Evolutionary conservation across 768 basidiomycete species (phyloP).

Genomic region (Mycena vulgaris): DNA sequence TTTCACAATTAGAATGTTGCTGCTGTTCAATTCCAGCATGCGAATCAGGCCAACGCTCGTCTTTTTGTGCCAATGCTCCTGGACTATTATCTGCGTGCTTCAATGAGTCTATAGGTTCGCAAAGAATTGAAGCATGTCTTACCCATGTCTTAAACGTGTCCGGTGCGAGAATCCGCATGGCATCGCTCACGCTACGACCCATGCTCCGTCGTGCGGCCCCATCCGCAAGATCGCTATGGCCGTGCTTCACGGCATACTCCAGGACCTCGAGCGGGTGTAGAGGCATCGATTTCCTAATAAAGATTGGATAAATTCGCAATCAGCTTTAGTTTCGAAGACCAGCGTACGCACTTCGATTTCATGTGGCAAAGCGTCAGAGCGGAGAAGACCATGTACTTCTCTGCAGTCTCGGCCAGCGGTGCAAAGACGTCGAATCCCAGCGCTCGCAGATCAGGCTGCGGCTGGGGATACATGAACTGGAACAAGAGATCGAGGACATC

Average conservation of each 20-base stretch:
- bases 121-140: no score
- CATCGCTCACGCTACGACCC: background rate
- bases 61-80: no score
- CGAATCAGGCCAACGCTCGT: no score
- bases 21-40: no score
- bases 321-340: no score
- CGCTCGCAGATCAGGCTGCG: constrained; percentile 38
- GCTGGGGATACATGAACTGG: constrained; percentile 43
- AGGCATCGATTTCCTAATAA: constrained; percentile 3
- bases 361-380: constrained; percentile 38
- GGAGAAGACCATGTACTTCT: constrained; percentile 43
- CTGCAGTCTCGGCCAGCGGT: constrained; percentile 41
- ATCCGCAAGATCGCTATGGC: constrained; percentile 19
- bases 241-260: constrained; percentile 31
- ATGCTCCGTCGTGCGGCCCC: constrained; percentile 17
- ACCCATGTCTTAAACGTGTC: constrained; percentile 8
- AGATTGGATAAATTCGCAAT: no score
- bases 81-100: no score
- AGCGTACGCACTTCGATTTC: constrained; percentile 42
- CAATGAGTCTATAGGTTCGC: no score
- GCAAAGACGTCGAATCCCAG: constrained; percentile 31
- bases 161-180: background rate
- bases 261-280: constrained; percentile 30
- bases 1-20: no score
- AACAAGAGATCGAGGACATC: no score